These are phyloP conservation scores for Mycosphaerelloides madeirae DNA, from an alignment of 2,329 filamentous ascomycete species.

Conservation along the genomic window DNA sequence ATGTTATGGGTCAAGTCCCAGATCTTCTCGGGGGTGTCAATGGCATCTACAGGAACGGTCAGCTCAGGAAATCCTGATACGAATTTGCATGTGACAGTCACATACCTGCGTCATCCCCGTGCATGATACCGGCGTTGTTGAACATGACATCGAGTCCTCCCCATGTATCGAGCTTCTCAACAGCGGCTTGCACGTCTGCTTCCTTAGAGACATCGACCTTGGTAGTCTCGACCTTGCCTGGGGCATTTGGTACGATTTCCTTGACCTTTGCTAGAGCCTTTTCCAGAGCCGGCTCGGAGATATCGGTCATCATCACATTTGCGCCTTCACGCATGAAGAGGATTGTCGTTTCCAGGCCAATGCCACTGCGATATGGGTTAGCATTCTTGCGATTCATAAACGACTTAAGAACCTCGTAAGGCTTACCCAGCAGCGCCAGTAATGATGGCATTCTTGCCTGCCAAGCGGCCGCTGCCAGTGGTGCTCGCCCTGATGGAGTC, in stretches of 20 bases:
- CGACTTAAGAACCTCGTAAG: background rate
- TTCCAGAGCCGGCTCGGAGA: conserved; percentile 71
- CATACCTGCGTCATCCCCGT: conserved; percentile 56
- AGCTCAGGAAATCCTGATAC: background rate
- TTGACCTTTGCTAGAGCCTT: conserved; percentile 71
- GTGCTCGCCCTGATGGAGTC: conserved; percentile 10
- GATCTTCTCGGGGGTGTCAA: conserved; percentile 81
- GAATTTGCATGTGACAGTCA: background rate
- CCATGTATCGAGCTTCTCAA: conserved; percentile 73
- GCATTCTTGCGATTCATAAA: background rate
- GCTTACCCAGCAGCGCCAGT: conserved; percentile 81
- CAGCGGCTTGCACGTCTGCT: conserved; percentile 66
- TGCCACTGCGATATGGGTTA: conserved; percentile 58
- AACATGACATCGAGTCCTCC: conserved; percentile 88
- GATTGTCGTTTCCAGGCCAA: conserved; percentile 86
- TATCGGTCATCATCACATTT: conserved; percentile 78
- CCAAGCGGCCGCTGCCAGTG: conserved; percentile 46
- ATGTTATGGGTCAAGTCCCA: conserved; percentile 92
- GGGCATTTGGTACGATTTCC: conserved; percentile 55
- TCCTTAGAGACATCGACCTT: conserved; percentile 83
- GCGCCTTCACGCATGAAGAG: conserved; percentile 87
- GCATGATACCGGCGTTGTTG: conserved; percentile 98
- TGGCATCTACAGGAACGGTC: conserved; percentile 44
- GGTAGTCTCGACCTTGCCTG: conserved; percentile 58
- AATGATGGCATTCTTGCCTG: conserved; percentile 67